Percentiles rank a stretch among this genome's conserved stretches.
These are phyloP conservation scores for Saccharomyces hybrid DNA, from an alignment of 1,139 yeast species.

Conservation along the genomic window DNA sequence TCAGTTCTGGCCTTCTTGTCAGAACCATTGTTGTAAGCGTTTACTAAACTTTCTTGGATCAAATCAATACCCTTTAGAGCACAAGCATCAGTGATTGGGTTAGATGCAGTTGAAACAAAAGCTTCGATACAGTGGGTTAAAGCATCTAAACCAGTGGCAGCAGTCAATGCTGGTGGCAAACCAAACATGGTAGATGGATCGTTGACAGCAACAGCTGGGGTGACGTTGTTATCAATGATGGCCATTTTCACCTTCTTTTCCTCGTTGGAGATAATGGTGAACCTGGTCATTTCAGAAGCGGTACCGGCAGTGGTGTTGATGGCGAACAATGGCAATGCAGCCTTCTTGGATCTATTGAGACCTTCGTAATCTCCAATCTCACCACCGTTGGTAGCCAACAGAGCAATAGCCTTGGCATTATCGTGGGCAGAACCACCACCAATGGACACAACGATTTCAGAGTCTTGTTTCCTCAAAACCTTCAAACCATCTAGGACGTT, in stretches of 20 bases:
- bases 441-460: conserved; percentile 17
- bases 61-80: conserved; percentile 19
- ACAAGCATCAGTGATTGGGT: conserved; percentile 19
- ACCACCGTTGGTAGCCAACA: conserved; percentile 21
- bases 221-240: conserved; percentile 18
- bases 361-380: conserved; percentile 20
- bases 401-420: conserved; percentile 19
- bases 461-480: conserved; percentile 11
- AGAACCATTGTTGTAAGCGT: conserved; percentile 13
- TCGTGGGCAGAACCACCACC: conserved; percentile 24
- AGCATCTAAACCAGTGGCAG: conserved; percentile 40
- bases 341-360: conserved; percentile 14
- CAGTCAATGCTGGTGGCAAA: conserved; percentile 39
- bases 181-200: conserved; percentile 38
- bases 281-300: conserved; percentile 41
- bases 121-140: conserved; percentile 42
- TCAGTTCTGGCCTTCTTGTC: conserved; percentile 18
- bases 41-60: conserved; percentile 14
- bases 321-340: conserved; percentile 36
- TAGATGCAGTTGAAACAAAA: conserved; percentile 26
- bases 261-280: conserved; percentile 19
- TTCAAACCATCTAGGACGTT: conserved; percentile 16
- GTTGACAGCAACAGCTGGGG: conserved; percentile 18
- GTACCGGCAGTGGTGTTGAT: conserved; percentile 41
- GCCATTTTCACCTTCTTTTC: conserved; percentile 19